phyloP scores from a whole-genome alignment of 2,329 filamentous ascomycete genomes.

The Pezizomycotina sp. region DNA sequence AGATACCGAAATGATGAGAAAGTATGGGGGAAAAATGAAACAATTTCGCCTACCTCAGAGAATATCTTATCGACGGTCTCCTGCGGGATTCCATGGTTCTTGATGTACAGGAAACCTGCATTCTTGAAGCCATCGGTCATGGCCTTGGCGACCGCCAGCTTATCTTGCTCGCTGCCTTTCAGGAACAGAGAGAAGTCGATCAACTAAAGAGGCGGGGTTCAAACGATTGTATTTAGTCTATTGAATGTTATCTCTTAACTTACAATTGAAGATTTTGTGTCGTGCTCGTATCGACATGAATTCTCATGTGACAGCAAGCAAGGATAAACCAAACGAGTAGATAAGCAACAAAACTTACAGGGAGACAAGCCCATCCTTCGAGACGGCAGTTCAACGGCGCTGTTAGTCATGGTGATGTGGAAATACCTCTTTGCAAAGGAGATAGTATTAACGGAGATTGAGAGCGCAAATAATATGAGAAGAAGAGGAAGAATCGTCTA shows the following conservation, averaged over 20 bases:
- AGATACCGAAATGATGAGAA: not conserved
- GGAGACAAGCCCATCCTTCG: conserved; percentile 30
- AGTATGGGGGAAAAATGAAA: not conserved
- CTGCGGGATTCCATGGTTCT: conserved; percentile 52
- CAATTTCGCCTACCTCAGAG: conserved; percentile 32
- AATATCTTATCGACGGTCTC: conserved; percentile 47
- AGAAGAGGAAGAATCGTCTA: no score
- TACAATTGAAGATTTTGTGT: not conserved
- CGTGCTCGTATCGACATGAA: no score
- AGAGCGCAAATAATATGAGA: no score
- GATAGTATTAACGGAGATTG: no score
- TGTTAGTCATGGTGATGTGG: conserved; percentile 9
- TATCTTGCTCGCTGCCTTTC: conserved; percentile 42
- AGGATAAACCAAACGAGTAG: no score
- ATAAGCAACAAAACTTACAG: no score
- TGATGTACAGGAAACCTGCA: conserved; percentile 54
- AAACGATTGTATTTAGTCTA: not conserved
- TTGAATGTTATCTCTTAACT: not conserved
- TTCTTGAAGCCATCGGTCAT: conserved; percentile 68
- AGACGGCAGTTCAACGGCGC: conserved; percentile 30
- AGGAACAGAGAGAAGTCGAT: conserved; percentile 66
- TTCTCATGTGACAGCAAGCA: no score
- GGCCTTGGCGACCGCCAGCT: conserved; percentile 48
- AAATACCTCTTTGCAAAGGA: no score
- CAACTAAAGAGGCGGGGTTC: conserved; percentile 35